Evolutionary conservation across 768 basidiomycete species (phyloP).

Genomic region (Udeniomyces megalosporus): DNA sequence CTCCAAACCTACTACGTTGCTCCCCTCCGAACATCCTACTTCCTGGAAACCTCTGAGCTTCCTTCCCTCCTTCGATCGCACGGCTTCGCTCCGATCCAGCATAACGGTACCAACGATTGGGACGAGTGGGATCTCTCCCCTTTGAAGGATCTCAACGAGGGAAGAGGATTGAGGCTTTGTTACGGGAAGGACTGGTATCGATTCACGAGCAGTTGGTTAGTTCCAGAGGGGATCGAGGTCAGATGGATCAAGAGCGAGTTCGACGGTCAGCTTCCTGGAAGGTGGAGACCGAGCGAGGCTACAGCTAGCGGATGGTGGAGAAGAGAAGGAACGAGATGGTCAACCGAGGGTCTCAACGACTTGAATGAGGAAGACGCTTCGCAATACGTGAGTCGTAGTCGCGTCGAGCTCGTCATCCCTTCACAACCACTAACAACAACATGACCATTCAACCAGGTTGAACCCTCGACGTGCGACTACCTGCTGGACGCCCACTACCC

Average conservation of each 20-base stretch:
- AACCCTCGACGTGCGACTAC: slow-evolving; percentile 63
- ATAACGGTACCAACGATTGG: slow-evolving; percentile 27
- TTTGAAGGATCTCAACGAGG: slow-evolving; percentile 44
- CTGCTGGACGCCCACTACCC: slow-evolving; percentile 83
- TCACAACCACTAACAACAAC: no score
- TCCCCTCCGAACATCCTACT: slow-evolving; percentile 52
- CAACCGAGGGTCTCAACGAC: slow-evolving; percentile 64
- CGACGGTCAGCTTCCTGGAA: slow-evolving; percentile 68
- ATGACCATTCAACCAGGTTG: no score
- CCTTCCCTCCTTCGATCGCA: slow-evolving; percentile 61
- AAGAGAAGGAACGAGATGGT: slow-evolving; percentile 44
- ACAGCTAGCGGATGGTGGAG: slow-evolving; percentile 37
- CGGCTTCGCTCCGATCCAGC: slow-evolving; percentile 41
- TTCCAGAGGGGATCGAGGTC: slow-evolving; percentile 68
- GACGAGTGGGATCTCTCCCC: slow-evolving; percentile 36
- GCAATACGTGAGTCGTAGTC: slow-evolving; percentile 50
- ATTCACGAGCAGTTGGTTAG: slow-evolving; percentile 76
- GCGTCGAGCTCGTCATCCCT: neutral
- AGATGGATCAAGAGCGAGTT: slow-evolving; percentile 86
- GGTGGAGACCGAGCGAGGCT: slow-evolving; percentile 43
- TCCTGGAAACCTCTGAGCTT: slow-evolving; percentile 61
- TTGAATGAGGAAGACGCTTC: slow-evolving; percentile 61
- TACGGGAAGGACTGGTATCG: slow-evolving; percentile 91
- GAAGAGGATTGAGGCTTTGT: slow-evolving; percentile 47
- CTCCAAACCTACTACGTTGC: slow-evolving; percentile 81